phyloP scores from a whole-genome alignment of 2,329 filamentous ascomycete species.

The Trichophyton schoenleinii region DNA sequence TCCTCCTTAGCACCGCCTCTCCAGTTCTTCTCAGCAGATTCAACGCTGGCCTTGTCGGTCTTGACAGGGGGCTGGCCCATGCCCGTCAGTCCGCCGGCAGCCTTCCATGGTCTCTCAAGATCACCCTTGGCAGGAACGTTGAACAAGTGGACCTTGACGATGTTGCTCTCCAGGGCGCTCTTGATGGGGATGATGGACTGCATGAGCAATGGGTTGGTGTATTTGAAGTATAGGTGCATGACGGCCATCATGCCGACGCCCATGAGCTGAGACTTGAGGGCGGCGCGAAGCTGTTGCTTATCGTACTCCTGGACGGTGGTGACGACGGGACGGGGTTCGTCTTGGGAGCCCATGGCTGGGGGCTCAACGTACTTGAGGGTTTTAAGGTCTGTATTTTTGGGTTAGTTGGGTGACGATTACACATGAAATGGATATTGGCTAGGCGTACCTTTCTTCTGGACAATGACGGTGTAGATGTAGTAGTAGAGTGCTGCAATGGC shows the following conservation, averaged over 20 bases:
- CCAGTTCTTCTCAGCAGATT: conserved; percentile 38
- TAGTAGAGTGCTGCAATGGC: conserved; percentile 76
- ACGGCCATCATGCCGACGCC: conserved; percentile 95
- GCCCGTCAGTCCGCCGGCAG: conserved; percentile 66
- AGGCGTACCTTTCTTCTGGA: conserved; percentile 85
- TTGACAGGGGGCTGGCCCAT: conserved; percentile 57
- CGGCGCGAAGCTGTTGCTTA: conserved; percentile 64
- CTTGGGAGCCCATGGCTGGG: conserved; percentile 77
- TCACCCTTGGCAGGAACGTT: conserved; percentile 79
- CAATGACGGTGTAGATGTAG: conserved; percentile 73
- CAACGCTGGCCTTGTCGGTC: conserved; percentile 74
- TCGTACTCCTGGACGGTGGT: conserved; percentile 97
- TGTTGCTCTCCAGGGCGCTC: conserved; percentile 85
- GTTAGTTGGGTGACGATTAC: not conserved
- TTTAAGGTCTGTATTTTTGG: conserved; percentile 60
- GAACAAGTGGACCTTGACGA: conserved; percentile 89
- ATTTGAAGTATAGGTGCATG: conserved; percentile 99
- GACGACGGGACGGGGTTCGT: conserved; percentile 91
- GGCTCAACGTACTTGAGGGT: conserved; percentile 99
- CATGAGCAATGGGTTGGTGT: conserved; percentile 97
- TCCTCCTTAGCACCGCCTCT: conserved; percentile 41
- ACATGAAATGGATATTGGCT: not conserved
- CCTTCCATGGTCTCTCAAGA: conserved; percentile 93
- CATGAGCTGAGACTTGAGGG: conserved; percentile 88
- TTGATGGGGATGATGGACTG: conserved; percentile 98